Evolutionary conservation across 768 basidiomycete species (phyloP), one percentile per base, ranked within the genome.

Genomic region (Amylocystis lapponica): DNA sequence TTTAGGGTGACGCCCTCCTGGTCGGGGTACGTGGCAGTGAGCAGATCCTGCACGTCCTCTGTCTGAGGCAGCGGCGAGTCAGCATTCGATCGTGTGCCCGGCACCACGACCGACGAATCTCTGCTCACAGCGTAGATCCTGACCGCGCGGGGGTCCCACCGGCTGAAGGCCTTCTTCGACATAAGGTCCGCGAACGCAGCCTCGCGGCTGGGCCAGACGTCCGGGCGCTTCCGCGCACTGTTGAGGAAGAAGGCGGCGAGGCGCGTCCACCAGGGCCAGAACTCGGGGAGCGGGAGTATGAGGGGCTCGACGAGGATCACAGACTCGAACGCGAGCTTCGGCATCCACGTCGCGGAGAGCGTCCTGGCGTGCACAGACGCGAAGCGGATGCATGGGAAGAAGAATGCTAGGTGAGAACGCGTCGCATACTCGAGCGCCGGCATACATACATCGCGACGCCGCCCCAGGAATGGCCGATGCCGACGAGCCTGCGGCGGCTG

Each of bases 381-480:
- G n/a, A n/a, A n/a, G n/a, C n/a, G n/a, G n/a, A n/a, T n/a, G n/a
- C n/a, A n/a, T n/a, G n/a, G n/a, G n/a, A n/a, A n/a, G n/a, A n/a
- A n/a, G n/a, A n/a, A n/a, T n/a, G n/a, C n/a, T n/a, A n/a, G n/a
- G n/a, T n/a, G n/a, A n/a, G n/a, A n/a, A n/a, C n/a, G n/a, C n/a
- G n/a, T n/a, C n/a, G n/a, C n/a, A n/a, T n/a, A n/a, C n/a, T n/a
- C n/a, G n/a, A n/a, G n/a, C n/a, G n/a, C n/a, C n/a, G n/a, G n/a
- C n/a, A n/a, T n/a, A n/a, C n/a, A n/a, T n/a, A 35, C 34, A 35
- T 9, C 19, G 11, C 34, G 19, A 35, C 19, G 34, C 11, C 72
- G 6, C 76, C 75, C 72, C 77, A 74, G 0, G 77, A 79, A 51
- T 79, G 77, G 0, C 74, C 78, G 13, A 79, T 61, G 3, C 71